A percentile compares a stretch with the other conserved stretches of the same genome.
These are phyloP conservation scores for Dipteronia sinensis DNA, from an alignment of 345 rosid genomes.

Conservation along the genomic window DNA sequence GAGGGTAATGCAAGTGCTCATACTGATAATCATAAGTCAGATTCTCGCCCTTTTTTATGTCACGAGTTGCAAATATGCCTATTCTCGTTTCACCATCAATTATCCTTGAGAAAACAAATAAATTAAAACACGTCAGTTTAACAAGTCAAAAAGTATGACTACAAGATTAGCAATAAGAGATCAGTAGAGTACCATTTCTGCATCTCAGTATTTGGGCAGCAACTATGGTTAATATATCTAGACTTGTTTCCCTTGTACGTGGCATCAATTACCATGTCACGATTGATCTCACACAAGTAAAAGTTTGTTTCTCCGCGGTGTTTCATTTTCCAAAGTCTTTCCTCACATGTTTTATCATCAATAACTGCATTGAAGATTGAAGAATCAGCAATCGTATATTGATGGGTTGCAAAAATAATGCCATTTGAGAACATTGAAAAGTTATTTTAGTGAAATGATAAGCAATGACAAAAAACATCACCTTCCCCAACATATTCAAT, in stretches of 20 bases:
- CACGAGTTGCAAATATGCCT: constrained; percentile 81
- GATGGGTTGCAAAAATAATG: constrained; percentile 11
- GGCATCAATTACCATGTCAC: constrained; percentile 96
- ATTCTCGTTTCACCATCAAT: constrained; percentile 96
- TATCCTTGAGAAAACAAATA: constrained; percentile 55
- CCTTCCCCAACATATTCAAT: constrained; percentile 99
- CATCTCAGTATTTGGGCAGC: constrained; percentile 94
- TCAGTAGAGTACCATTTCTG: constrained; percentile 78
- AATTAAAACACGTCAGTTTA: constrained; percentile 18
- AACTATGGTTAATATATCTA: constrained; percentile 94
- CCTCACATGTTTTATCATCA: constrained; percentile 89
- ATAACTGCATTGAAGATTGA: constrained; percentile 55
- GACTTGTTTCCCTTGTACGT: constrained; percentile 95
- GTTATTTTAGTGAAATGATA: constrained; percentile 16
- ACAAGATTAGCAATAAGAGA: constrained; percentile 23
- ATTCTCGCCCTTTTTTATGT: constrained; percentile 83
- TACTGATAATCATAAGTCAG: constrained; percentile 97
- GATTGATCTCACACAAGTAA: constrained; percentile 88
- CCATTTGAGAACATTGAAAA: constrained; percentile 19
- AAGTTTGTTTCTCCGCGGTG: constrained; percentile 82
- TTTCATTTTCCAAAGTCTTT: constrained; percentile 93
- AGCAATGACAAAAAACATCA: constrained; percentile 33
- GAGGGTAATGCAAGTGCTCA: constrained; percentile 34
- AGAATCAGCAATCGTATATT: background rate
- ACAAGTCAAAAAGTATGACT: constrained; percentile 14